These are phyloP conservation scores for Aureobasidium sp. DNA, from an alignment of 2,329 filamentous ascomycete genomes.

Conservation along the genomic window DNA sequence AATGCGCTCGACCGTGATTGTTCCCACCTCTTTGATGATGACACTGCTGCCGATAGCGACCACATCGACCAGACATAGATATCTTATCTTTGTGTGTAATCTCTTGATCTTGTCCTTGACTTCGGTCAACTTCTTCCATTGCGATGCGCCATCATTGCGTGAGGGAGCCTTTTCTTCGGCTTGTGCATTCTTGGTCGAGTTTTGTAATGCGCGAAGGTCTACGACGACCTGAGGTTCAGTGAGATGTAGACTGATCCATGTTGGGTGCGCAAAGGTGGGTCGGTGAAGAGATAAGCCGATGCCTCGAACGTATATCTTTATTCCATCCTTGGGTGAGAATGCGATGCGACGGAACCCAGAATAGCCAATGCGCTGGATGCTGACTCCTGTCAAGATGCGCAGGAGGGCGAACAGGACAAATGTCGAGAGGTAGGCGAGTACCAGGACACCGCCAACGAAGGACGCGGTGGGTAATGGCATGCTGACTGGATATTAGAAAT, in stretches of 20 bases:
- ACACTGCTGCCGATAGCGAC: constrained; percentile 69
- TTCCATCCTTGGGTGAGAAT: constrained; percentile 81
- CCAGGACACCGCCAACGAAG: constrained; percentile 76
- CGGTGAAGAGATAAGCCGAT: constrained; percentile 83
- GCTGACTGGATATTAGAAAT: constrained; percentile 1
- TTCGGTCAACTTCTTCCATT: constrained; percentile 72
- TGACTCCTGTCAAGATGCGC: constrained; percentile 86
- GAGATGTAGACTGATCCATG: constrained; percentile 87
- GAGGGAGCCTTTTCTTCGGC: constrained; percentile 18
- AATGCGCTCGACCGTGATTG: constrained; percentile 75
- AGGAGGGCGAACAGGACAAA: constrained; percentile 92
- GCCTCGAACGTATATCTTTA: constrained; percentile 82
- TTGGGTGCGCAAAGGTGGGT: constrained; percentile 93
- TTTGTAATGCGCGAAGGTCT: constrained; percentile 60
- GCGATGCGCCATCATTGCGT: constrained; percentile 28
- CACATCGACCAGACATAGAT: constrained; percentile 83
- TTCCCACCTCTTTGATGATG: constrained; percentile 73
- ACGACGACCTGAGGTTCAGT: constrained; percentile 79
- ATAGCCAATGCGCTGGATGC: constrained; percentile 91
- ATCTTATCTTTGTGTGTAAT: constrained; percentile 78
- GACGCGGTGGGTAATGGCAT: constrained; percentile 47
- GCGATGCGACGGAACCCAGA: constrained; percentile 85
- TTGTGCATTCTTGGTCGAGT: constrained; percentile 21
- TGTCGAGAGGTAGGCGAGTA: constrained; percentile 81
- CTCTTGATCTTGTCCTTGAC: constrained; percentile 81